A percentile compares a stretch with the other conserved stretches of the same genome.
Evolutionary conservation across 2,329 filamentous ascomycete genomes (phyloP).

Genomic region (Helotiales sp.): DNA sequence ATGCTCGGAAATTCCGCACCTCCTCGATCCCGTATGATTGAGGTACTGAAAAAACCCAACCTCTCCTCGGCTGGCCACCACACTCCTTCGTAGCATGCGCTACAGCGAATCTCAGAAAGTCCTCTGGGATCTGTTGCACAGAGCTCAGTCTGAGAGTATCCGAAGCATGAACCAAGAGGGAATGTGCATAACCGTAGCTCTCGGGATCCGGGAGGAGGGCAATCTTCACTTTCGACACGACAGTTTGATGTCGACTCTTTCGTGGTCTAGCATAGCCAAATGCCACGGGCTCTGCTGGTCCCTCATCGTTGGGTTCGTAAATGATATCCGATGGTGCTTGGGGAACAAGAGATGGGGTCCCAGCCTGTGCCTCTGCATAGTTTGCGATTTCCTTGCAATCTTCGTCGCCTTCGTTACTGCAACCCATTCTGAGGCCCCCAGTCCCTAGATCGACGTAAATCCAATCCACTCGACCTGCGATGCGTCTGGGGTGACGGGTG

Average conservation of each 20-base stretch:
- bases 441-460: not conserved
- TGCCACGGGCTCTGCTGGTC: not conserved
- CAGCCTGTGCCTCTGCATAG: not conserved
- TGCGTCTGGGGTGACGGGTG: not conserved
- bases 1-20: not conserved
- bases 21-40: not conserved
- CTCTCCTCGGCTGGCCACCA: not conserved
- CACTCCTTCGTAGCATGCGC: not conserved
- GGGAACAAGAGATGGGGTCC: not conserved
- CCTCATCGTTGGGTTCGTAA: not conserved
- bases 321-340: not conserved
- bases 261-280: not conserved
- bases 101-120: not conserved
- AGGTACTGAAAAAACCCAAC: not conserved
- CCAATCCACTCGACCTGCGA: not conserved
- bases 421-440: not conserved
- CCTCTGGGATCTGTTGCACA: not conserved
- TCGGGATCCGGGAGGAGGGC: not conserved
- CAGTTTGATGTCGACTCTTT: not conserved
- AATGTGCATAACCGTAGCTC: not conserved
- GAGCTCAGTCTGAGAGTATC: not conserved
- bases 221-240: not conserved
- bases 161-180: not conserved
- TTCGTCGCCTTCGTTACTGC: not conserved
- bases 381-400: not conserved